Evolutionary conservation across 441 rosid species (phyloP), one percentile per base, ranked within the genome.

Genomic region (Pelargonium cotyledonis): DNA sequence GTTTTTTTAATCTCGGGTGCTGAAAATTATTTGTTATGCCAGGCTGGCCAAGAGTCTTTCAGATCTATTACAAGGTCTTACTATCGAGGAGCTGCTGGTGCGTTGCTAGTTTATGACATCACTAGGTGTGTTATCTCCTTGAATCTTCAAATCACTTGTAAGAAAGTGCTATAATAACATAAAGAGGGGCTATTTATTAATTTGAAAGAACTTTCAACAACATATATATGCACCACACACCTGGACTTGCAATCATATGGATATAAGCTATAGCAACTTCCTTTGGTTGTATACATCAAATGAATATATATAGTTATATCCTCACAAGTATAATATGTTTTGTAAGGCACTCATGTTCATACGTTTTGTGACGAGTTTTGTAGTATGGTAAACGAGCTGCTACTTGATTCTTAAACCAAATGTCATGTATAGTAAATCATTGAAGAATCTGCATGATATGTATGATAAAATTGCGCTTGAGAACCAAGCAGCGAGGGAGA

Each of bases 41-140:
- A 73, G 77, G 80, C 80, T 0, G 80, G 80, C 43, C 80, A 77
- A 70, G 80, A 77, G 68, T 77, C 80, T 23, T 23, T 23, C 26
- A 23, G 26, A 23, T 23, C 26, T 23, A 23, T 23, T 23, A 23
- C 26, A 23, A 23, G 26, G 26, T 23, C 26, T 23, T 23, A 23
- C 26, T 23, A 23, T 23, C 26, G 26, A 23, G 26, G 26, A 2
- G 26, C 26, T 23, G 26, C 26, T 23, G 26, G 26, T 23, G 26
- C 26, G 2, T 23, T 23, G 26, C 26, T 23, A 23, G 26, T 23
- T 23, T 23, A 47, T 0, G 77, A 77, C 65, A 77, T 77, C 65
- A 77, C 80, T n/a, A 70, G 80, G 80, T 77, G 67, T 63, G 4
- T 12, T n/a, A 47, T 71, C 19, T 44, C 31, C 29, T 19, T 18